Evolutionary conservation across 2,329 filamentous ascomycete genomes (phyloP).

Genomic region (Huntiella abstrusa): DNA sequence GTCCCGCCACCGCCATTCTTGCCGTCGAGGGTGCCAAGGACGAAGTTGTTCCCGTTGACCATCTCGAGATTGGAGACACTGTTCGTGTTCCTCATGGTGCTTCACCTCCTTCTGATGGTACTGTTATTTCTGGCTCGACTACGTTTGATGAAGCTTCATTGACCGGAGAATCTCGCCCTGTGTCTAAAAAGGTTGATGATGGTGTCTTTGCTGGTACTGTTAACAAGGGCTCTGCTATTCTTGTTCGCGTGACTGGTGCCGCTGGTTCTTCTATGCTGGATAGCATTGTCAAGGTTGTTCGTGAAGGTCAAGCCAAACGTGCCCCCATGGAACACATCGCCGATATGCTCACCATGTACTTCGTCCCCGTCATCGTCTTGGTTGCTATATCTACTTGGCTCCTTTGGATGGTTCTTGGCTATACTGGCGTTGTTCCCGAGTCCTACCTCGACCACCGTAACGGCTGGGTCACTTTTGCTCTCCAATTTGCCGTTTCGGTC

Average conservation of each 20-base stretch:
- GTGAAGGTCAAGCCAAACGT: conserved; percentile 57
- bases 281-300: conserved; percentile 57
- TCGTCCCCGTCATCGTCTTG: conserved; percentile 53
- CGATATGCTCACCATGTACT: conserved; percentile 54
- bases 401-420: conserved; percentile 48
- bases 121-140: conserved; percentile 40
- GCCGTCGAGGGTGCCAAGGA: conserved; percentile 28
- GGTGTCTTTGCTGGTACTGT: conserved; percentile 54
- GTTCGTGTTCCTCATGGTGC: conserved; percentile 61
- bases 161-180: conserved; percentile 55
- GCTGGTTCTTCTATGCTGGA: conserved; percentile 59
- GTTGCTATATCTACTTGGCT: conserved; percentile 54
- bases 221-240: conserved; percentile 47
- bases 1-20: conserved; percentile 58
- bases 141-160: conserved; percentile 80
- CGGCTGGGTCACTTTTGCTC: conserved; percentile 54
- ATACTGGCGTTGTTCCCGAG: conserved; percentile 34
- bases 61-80: conserved; percentile 54
- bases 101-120: conserved; percentile 71
- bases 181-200: conserved; percentile 45
- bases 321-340: conserved; percentile 61
- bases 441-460: conserved; percentile 38
- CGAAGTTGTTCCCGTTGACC: conserved; percentile 36
- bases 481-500: conserved; percentile 70
- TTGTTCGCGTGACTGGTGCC: conserved; percentile 43